Percentiles rank a stretch among this genome's conserved stretches.
Conservation (phyloP, 2,329 filamentous ascomycete species). For the Sclerotinia trifoliorum region DNA sequence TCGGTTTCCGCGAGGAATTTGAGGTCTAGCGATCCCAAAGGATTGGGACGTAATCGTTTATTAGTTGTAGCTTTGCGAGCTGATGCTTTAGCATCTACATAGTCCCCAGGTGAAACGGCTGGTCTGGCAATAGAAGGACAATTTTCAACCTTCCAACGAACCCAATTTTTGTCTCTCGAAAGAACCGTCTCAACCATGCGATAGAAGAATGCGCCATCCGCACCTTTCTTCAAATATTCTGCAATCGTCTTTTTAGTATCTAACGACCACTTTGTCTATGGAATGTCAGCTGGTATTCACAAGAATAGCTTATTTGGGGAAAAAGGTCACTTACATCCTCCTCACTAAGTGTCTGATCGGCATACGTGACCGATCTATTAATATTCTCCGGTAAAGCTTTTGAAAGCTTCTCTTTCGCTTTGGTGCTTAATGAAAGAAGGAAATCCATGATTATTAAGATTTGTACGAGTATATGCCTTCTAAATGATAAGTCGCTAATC, state of each 20-base stretch:
- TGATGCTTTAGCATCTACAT: slow-evolving; percentile 65
- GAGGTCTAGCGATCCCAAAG: slow-evolving; percentile 72
- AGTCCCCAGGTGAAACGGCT: slow-evolving; percentile 66
- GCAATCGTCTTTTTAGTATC: slow-evolving; percentile 77
- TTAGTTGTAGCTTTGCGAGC: slow-evolving; percentile 66
- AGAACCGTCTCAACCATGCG: slow-evolving; percentile 97
- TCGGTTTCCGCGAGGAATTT: slow-evolving; percentile 73
- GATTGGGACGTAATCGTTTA: slow-evolving; percentile 66
- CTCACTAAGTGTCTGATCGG: slow-evolving; percentile 70
- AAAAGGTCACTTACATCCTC: slow-evolving; percentile 66
- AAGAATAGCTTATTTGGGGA: slow-evolving; percentile 22
- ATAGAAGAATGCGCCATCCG: slow-evolving; percentile 89
- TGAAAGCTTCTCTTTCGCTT: slow-evolving; percentile 75
- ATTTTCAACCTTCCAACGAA: slow-evolving; percentile 94
- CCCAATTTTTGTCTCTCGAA: slow-evolving; percentile 97
- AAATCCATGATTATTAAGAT: slow-evolving; percentile 94
- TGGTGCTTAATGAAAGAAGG: slow-evolving; percentile 80
- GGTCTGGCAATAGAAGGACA: slow-evolving; percentile 83
- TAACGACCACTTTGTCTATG: slow-evolving; percentile 76
- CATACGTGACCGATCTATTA: slow-evolving; percentile 83
- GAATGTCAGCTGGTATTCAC: background rate
- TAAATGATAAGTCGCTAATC: slow-evolving; percentile 92
- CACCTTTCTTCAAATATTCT: slow-evolving; percentile 75
- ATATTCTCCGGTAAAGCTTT: slow-evolving; percentile 56
- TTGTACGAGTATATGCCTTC: slow-evolving; percentile 91